phyloP scores from a whole-genome alignment of 179 eudicot genomes.

The Spinacia oleracea region DNA sequence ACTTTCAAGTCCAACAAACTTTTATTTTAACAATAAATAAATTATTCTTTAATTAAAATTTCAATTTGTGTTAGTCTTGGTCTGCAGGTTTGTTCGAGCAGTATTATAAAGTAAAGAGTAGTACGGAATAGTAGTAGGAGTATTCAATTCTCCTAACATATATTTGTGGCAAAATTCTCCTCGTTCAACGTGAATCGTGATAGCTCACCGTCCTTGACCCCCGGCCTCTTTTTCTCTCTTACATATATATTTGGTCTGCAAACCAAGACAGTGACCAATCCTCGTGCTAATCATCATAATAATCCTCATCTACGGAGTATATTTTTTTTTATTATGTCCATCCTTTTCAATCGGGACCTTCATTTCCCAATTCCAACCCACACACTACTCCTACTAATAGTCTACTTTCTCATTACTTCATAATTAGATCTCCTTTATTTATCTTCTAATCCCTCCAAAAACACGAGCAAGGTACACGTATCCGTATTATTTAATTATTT shows the following conservation, averaged over 20 bases:
- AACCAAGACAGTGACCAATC: slow-evolving; percentile 27
- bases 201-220: slow-evolving; percentile 38
- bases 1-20: slow-evolving; percentile 21
- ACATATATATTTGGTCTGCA: slow-evolving; percentile 17
- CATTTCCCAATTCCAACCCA: no score
- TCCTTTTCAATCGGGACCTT: not conserved
- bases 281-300: slow-evolving; percentile 24
- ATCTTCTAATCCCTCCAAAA: no score
- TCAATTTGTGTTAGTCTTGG: not conserved
- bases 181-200: slow-evolving; percentile 31
- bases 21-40: no score
- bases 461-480: slow-evolving; percentile 10
- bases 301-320: no score
- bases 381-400: no score
- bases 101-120: not conserved
- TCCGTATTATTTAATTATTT: not conserved
- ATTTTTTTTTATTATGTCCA: not conserved
- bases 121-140: not conserved
- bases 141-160: slow-evolving; percentile 18
- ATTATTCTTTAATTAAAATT: no score
- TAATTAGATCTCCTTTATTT: slow-evolving; percentile 1
- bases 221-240: not conserved
- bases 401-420: not conserved
- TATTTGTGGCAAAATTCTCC: slow-evolving; percentile 31
- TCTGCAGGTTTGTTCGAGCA: slow-evolving; percentile 14